These are phyloP conservation scores for Saturnispora serradocipensis DNA, from an alignment of 805 yeast species.

Conservation along the genomic window DNA sequence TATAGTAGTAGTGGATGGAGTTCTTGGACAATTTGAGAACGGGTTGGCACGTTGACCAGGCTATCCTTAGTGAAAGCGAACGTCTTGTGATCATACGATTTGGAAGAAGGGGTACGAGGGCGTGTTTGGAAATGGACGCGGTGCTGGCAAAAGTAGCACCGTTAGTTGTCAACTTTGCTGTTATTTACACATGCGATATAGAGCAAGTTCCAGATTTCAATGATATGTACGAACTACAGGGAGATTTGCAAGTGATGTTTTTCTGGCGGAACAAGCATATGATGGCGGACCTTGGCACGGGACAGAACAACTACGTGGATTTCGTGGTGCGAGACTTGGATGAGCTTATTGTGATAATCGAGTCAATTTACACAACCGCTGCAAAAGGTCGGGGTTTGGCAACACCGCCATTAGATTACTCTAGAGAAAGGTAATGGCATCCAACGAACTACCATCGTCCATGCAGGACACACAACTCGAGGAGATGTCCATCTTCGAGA, in stretches of 20 bases:
- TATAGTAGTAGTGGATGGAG: constrained; percentile 53
- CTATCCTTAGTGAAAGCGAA: constrained; percentile 85
- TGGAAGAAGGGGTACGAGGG: constrained; percentile 68
- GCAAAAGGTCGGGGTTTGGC: constrained; percentile 88
- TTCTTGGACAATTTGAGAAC: constrained; percentile 72
- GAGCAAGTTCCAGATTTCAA: constrained; percentile 87
- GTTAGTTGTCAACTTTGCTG: constrained; percentile 80
- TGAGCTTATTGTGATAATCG: constrained; percentile 85
- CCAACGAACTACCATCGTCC: constrained; percentile 39
- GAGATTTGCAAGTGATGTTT: constrained; percentile 89
- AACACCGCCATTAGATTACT: constrained; percentile 66
- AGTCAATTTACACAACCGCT: constrained; percentile 86
- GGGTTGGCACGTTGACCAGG: constrained; percentile 98
- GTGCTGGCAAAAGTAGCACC: constrained; percentile 69
- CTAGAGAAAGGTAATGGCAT: constrained; percentile 23
- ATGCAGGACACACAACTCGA: constrained; percentile 38
- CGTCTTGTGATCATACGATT: constrained; percentile 81
- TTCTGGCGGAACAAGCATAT: constrained; percentile 88
- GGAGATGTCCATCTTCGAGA: constrained; percentile 46
- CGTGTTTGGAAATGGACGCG: constrained; percentile 89
- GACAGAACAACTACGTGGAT: constrained; percentile 90
- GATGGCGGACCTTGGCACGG: constrained; percentile 99
- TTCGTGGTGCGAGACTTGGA: constrained; percentile 72
- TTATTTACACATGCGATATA: constrained; percentile 78
- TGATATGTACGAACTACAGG: constrained; percentile 81